These are phyloP conservation scores for Aurantiochytrium sp. DNA, from an alignment of 108 stramenopile genomes.

Conservation along the genomic window DNA sequence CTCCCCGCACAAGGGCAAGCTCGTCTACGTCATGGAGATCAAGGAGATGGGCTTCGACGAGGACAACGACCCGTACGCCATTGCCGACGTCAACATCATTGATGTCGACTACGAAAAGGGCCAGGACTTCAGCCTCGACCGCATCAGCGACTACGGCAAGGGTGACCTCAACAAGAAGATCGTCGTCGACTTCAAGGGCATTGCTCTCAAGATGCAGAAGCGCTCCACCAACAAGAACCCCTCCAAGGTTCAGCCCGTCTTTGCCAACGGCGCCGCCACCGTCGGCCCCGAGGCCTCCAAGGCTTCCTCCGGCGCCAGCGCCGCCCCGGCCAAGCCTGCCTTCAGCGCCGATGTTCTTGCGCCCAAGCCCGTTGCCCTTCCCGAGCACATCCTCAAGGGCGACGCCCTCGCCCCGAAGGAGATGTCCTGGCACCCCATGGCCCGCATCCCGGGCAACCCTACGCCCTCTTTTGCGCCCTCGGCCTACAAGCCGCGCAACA, in stretches of 20 bases:
- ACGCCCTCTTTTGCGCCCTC: not conserved
- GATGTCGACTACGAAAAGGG: not conserved
- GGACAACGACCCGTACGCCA: not conserved
- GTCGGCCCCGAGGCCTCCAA: not conserved
- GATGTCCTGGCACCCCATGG: not conserved
- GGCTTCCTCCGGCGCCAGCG: not conserved
- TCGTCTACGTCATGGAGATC: conserved; percentile 9
- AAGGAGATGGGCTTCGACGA: not conserved
- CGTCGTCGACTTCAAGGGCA: not conserved
- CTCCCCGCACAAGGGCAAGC: conserved; percentile 4
- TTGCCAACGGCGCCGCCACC: not conserved
- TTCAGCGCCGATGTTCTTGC: not conserved
- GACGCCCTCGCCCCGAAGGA: not conserved
- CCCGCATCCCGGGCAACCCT: not conserved
- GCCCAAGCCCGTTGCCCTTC: not conserved
- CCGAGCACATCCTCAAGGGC: not conserved
- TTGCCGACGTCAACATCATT: not conserved
- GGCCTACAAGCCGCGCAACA: not conserved
- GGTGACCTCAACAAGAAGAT: not conserved
- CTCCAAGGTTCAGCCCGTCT: not conserved
- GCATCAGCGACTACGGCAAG: not conserved
- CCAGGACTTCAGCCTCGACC: not conserved
- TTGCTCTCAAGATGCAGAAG: not conserved
- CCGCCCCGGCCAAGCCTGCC: not conserved
- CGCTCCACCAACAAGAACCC: not conserved